Base-by-base conservation (phyloP, 257 asterid genomes). In the Solanum lycopersicoides region DNA sequence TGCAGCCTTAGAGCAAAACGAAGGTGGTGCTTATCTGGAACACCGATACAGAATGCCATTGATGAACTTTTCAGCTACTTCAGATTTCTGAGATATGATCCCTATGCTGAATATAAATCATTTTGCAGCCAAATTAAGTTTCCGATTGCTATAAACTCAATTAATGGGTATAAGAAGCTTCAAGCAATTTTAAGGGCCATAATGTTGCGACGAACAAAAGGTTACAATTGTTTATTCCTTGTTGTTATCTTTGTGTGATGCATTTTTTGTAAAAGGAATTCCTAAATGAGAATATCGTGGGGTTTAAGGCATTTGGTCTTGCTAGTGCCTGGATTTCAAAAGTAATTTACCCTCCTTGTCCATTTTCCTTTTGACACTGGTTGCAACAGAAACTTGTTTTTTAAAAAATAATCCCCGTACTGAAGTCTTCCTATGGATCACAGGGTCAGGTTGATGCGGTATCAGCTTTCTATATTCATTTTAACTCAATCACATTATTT, bases 1-100 rank as follows among this genome's bases (percentile, higher is more conserved):
- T 96, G 98, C 89, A 93, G 99, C 92, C 99, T 97, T 91, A 94
- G 95, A 90, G 99, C 99, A 18, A 97, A 96, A 90, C 90, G 98
- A 89, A 92, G 99, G 91, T 97, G 99, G 99, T 97, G 99, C 93
- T 92, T 97, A 90, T 97, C 99, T 45, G 99, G 99, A 91, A 97
- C 99, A 28, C 99, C 99, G 15, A 95, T 97, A 90, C 99, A 97
- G 88, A 97, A 96, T 91, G 93, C 99, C 42, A 91, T 97, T 47
- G 99, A 97, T 89, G 99, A 97, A 71, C 91, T 97, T 77, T 97
- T 89, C 93, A 97, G 99, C 94, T 97, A 97, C 93, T 97, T 97
- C 92, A 92, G 99, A 90, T 97, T 97, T 90, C 91, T 97, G 94
- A 96, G 92, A 92, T 96, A 95, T 86, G 97, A 93, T 84, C 99